Percentiles rank a stretch among this genome's conserved stretches.
phyloP scores from a whole-genome alignment of 345 rosid genomes.

The Hibiscus tridactylites region DNA sequence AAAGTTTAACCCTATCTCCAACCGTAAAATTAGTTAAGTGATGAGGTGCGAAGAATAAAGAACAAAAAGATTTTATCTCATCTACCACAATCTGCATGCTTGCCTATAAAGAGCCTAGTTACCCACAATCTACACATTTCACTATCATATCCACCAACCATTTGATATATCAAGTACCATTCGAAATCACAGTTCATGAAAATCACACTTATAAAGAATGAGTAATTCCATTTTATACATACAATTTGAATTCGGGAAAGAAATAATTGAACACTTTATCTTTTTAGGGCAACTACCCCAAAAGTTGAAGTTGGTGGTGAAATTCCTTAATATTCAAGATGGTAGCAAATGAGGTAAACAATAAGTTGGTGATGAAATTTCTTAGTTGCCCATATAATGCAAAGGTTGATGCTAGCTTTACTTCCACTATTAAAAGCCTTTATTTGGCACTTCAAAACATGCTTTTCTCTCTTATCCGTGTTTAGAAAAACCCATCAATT shows the following conservation, averaged over 20 bases:
- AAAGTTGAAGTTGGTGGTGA: background rate
- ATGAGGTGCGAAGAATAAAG: too few species aligned
- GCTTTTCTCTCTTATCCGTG: background rate
- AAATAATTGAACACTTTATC: background rate
- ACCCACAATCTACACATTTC: too few species aligned
- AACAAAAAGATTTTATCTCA: too few species aligned
- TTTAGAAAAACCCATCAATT: background rate
- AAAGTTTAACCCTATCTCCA: too few species aligned
- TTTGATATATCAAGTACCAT: too few species aligned
- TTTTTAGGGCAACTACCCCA: background rate
- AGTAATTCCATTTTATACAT: background rate
- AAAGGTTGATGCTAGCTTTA: background rate
- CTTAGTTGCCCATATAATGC: background rate
- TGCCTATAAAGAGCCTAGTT: too few species aligned
- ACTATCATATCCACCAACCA: too few species aligned
- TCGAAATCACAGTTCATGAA: too few species aligned
- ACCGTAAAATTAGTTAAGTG: too few species aligned
- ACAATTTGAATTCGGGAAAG: background rate
- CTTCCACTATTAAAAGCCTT: constrained; percentile 1
- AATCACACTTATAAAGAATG: too few species aligned
- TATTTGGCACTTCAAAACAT: background rate
- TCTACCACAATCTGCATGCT: too few species aligned
- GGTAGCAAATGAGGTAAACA: background rate
- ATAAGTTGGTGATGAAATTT: background rate
- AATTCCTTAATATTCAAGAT: background rate